phyloP scores from a whole-genome alignment of 1,139 yeast genomes.

The Saccharomyces pastorianus region DNA sequence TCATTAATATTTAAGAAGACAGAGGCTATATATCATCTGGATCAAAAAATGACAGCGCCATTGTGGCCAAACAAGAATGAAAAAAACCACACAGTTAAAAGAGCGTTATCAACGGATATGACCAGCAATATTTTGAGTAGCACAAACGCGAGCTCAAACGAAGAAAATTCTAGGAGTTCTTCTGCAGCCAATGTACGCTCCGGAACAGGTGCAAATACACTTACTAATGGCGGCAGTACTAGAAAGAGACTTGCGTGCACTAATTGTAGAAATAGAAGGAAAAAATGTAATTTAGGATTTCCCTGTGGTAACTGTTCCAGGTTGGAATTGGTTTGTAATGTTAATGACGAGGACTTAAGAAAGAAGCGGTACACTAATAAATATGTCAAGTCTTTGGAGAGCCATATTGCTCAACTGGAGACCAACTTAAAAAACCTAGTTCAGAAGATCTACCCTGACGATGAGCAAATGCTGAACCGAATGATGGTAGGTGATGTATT shows the following conservation, averaged over 20 bases:
- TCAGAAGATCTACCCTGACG: conserved; percentile 16
- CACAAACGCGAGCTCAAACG: neutral
- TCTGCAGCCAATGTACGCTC: neutral
- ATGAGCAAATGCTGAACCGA: conserved; percentile 12
- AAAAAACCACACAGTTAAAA: neutral
- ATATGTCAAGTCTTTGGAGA: conserved; percentile 38
- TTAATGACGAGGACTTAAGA: conserved; percentile 45
- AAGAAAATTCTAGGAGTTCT: neutral
- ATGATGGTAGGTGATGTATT: conserved; percentile 21
- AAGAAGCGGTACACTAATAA: conserved; percentile 45
- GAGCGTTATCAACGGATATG: neutral
- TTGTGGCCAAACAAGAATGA: neutral
- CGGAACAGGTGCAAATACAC: neutral
- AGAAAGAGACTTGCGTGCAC: conserved; percentile 29
- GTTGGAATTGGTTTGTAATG: conserved; percentile 41
- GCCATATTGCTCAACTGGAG: conserved; percentile 28
- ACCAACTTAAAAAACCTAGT: conserved; percentile 20
- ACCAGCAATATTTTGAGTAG: neutral
- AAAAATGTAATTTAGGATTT: conserved; percentile 43
- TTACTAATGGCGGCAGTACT: neutral
- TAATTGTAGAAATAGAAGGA: conserved; percentile 32
- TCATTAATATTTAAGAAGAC: neutral
- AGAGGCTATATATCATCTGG: neutral
- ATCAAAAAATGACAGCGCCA: neutral
- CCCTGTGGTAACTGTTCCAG: conserved; percentile 47